phyloP scores from a whole-genome alignment of 345 rosid genomes.

The Populus ilicifolia region DNA sequence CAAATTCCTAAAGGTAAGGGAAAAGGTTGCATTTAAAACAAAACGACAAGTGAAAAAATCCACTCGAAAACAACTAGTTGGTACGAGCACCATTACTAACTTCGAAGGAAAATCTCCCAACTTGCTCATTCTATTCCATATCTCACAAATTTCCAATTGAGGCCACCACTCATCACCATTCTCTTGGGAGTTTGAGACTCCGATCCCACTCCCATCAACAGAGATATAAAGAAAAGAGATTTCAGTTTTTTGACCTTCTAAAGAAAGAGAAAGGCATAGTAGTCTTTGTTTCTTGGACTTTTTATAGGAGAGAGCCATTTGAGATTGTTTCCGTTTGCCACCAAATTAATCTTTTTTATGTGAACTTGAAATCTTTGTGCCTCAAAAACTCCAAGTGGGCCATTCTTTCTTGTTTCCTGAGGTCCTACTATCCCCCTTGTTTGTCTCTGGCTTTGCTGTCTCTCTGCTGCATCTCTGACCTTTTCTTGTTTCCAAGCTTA shows the following conservation, averaged over 20 bases:
- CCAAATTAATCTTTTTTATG: constrained; percentile 26
- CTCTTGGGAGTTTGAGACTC: constrained; percentile 8
- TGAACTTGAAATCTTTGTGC: constrained; percentile 40
- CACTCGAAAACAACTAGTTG: background rate
- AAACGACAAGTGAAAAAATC: constrained; percentile 12
- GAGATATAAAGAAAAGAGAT: constrained; percentile 5
- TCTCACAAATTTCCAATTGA: constrained; percentile 11
- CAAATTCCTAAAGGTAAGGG: background rate
- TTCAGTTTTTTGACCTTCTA: background rate
- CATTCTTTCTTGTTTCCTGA: constrained; percentile 19
- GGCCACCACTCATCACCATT: background rate
- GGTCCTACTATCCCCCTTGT: constrained; percentile 51
- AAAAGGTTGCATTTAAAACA: background rate
- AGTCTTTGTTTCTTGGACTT: background rate
- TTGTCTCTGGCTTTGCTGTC: constrained; percentile 21
- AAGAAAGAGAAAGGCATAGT: background rate
- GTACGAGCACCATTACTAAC: too few relatives aligned
- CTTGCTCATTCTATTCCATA: constrained; percentile 22
- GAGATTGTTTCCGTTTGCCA: constrained; percentile 27
- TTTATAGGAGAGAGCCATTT: constrained; percentile 5
- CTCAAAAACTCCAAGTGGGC: constrained; percentile 36
- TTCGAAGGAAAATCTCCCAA: background rate
- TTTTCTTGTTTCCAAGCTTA: constrained; percentile 11
- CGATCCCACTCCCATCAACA: constrained; percentile 3
- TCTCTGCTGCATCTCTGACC: constrained; percentile 23